These are phyloP conservation scores for Penstemon eatonii DNA, from an alignment of 257 asterid species.

Conservation along the genomic window DNA sequence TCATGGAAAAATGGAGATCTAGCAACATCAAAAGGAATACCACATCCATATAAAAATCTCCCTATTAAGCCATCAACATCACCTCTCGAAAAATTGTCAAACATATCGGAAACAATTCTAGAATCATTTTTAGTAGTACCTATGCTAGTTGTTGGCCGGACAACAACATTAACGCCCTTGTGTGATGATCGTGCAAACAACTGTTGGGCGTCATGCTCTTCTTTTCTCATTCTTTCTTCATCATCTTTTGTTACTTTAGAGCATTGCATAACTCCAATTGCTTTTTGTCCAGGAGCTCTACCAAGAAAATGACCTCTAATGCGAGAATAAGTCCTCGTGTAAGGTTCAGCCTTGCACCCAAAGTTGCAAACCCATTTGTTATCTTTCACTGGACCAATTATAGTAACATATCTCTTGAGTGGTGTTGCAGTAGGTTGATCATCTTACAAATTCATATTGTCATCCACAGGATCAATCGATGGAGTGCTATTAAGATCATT, in stretches of 20 bases:
- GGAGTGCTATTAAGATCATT: too few relatives aligned
- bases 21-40: not conserved
- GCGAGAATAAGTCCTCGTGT: not conserved
- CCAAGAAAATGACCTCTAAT: not conserved
- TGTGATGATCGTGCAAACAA: not conserved
- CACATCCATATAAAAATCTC: not conserved
- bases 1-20: not conserved
- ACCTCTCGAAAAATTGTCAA: not conserved
- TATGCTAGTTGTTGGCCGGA: too few relatives aligned
- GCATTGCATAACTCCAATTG: too few relatives aligned
- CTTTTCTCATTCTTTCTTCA: too few relatives aligned
- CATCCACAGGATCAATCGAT: too few relatives aligned
- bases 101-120: not conserved
- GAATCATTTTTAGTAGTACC: too few relatives aligned
- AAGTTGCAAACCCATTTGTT: conserved; percentile 1
- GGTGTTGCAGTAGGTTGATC: not conserved
- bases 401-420: not conserved
- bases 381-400: not conserved
- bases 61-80: not conserved
- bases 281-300: too few relatives aligned
- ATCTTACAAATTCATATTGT: too few relatives aligned
- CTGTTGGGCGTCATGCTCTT: too few relatives aligned
- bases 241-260: too few relatives aligned
- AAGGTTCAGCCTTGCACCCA: not conserved
- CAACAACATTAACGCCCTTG: not conserved